Base-by-base conservation (phyloP, 176 grass and related monocot species). In the Dendrocalamus sinicus region DNA sequence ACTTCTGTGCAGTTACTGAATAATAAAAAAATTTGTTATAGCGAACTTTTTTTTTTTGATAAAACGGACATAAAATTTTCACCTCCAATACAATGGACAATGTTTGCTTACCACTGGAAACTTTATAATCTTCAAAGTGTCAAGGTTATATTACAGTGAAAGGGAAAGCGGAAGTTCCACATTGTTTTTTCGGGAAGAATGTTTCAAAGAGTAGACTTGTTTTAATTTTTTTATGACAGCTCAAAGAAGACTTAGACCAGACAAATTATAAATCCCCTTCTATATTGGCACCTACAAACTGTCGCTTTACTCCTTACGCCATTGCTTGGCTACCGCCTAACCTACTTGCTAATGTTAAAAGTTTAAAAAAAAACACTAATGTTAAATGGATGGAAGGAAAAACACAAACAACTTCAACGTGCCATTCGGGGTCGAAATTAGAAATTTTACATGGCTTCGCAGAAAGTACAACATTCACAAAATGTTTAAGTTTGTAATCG, bases 371-470 rank as follows among this genome's bases (percentile, higher is more conserved):
- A 30, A 30, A 30, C 28, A 30, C 28, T 52, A 24, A 40, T 79
- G 66, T 79, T 71, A 43, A 70, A 70, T 78, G 39, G 64, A 17
- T 71, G 75, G 51, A 75, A 32, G 73, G 39, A 78, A 57, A 58
- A 70, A 28, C 37, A 54, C 39, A 62, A 65, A 24, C 20, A 40
- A 54, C 5, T 22, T 67, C 14, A 44, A 19, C 22, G 8, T 23
- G 4, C 9, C 24, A 22, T 77, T 69, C 58, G n/a, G 37, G 51
- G 20, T 40, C 51, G 22, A 30, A 41, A 73, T 10, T n/a, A 47
- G 7, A 26, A 30, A 2, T 32, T 51, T 72, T 50, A 1, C 10
- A 76, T 14, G 19, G 4, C 26, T 30, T 15, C 71, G 15, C 0
- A 62, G 8, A 61, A 28, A 63, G 20, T 46, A 63, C 8, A 44